phyloP scores from a whole-genome alignment of 441 rosid species.

The Syzygium syzygioides region DNA sequence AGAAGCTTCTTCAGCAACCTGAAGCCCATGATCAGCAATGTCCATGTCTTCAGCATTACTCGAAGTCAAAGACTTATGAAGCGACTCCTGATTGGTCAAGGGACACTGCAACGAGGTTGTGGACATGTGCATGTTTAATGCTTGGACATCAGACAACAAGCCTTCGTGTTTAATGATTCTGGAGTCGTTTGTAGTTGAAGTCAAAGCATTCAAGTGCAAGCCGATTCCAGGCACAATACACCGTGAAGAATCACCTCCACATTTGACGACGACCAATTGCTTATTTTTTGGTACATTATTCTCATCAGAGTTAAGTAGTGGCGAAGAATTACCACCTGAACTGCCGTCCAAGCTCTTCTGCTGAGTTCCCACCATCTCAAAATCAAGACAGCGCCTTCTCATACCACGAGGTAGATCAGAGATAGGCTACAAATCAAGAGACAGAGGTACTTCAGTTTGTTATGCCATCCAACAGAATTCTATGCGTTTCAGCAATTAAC shows the following conservation, averaged over 20 bases:
- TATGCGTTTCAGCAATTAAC: background rate
- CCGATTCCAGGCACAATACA: conserved; percentile 85
- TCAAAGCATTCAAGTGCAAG: conserved; percentile 85
- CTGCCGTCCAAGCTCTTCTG: conserved; percentile 36
- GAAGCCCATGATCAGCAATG: conserved; percentile 30
- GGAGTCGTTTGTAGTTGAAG: conserved; percentile 45
- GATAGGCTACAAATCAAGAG: conserved; percentile 27
- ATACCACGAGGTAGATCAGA: conserved; percentile 73
- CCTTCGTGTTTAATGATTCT: conserved; percentile 34
- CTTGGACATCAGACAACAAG: conserved; percentile 32
- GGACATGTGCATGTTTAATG: conserved; percentile 33
- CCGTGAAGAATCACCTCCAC: conserved; percentile 41
- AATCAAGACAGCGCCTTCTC: conserved; percentile 94
- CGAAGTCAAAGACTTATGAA: conserved; percentile 26
- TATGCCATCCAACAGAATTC: background rate
- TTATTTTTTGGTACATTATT: conserved; percentile 18
- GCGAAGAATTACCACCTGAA: conserved; percentile 26
- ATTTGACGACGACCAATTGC: conserved; percentile 24
- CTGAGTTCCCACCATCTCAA: conserved; percentile 56
- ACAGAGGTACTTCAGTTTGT: background rate
- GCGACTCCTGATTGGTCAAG: conserved; percentile 23
- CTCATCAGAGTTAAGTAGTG: conserved; percentile 19
- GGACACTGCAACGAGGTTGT: conserved; percentile 23
- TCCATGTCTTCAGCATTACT: conserved; percentile 40
- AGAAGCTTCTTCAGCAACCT: conserved; percentile 39